phyloP scores from a whole-genome alignment of 73 alveolate genomes.

The Effrenium voratum region DNA sequence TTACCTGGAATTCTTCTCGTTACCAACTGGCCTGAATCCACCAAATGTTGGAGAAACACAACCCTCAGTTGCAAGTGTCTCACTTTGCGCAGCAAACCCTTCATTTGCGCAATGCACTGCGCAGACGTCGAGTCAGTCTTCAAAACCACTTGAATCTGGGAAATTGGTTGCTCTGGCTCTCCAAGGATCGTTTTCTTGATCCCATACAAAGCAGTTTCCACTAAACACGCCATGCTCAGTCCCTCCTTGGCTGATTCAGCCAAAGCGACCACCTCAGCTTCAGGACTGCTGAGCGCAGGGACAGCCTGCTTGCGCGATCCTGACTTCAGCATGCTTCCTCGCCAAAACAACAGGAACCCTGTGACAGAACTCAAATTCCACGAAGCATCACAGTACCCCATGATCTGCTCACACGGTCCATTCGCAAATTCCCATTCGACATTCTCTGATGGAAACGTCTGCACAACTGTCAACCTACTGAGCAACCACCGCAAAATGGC shows the following conservation, averaged over 20 bases:
- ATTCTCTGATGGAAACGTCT: not conserved
- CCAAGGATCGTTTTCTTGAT: too few relatives aligned
- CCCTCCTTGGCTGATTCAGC: not conserved
- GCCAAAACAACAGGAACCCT: not conserved
- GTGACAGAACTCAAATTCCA: not conserved
- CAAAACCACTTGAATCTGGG: not conserved
- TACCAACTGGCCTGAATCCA: not conserved
- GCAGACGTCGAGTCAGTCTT: not conserved
- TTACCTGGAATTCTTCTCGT: not conserved
- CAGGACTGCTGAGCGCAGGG: not conserved
- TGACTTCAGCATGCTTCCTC: not conserved
- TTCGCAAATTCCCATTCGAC: not conserved
- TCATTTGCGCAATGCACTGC: not conserved
- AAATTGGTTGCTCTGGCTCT: not conserved
- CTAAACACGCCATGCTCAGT: not conserved
- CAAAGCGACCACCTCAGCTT: not conserved
- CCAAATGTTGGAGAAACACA: not conserved
- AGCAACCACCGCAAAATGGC: not conserved
- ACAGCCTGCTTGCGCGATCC: not conserved
- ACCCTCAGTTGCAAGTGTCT: not conserved
- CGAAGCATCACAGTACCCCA: not conserved
- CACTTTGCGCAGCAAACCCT: not conserved
- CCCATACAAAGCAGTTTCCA: not conserved
- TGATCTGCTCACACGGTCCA: not conserved
- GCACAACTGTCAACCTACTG: too few relatives aligned